Percentiles rank a stretch among this genome's conserved stretches.
phyloP scores from a whole-genome alignment of 83 land plant species.

The Isoetes engelmannii region DNA sequence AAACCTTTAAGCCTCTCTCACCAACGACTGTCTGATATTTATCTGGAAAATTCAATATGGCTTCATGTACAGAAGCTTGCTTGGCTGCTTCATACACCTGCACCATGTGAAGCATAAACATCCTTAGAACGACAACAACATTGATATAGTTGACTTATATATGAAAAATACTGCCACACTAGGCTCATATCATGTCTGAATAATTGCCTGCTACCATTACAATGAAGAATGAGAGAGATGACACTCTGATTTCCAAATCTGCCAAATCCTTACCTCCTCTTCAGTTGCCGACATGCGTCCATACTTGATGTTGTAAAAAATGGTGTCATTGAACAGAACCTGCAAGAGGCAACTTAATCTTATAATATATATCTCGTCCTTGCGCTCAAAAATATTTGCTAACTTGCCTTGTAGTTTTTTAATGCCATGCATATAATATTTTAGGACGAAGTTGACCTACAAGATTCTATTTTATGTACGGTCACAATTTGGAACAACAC shows the following conservation, averaged over 20 bases:
- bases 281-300: slow-evolving; percentile 81
- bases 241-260: slow-evolving; percentile 1
- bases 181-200: too few species aligned
- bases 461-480: neutral
- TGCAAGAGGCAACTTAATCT: slow-evolving; percentile 13
- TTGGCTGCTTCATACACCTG: slow-evolving; percentile 93
- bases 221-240: too few species aligned
- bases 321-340: slow-evolving; percentile 98
- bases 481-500: neutral
- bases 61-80: slow-evolving; percentile 86
- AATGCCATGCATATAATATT: neutral
- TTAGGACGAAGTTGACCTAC: neutral
- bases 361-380: too few species aligned
- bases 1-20: slow-evolving; percentile 94
- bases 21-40: slow-evolving; percentile 80
- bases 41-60: slow-evolving; percentile 83
- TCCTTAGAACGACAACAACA: neutral
- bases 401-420: too few species aligned
- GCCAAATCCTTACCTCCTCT: slow-evolving; percentile 58
- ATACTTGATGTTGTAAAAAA: slow-evolving; percentile 89
- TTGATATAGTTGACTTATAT: too few species aligned
- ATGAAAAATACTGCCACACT: too few species aligned
- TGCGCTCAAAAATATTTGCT: too few species aligned
- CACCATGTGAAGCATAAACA: neutral
- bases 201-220: too few species aligned